Percentiles rank a stretch among this genome's conserved stretches.
Evolutionary conservation across 129 eudicot genomes (phyloP).

Genomic region (Centella asiatica): DNA sequence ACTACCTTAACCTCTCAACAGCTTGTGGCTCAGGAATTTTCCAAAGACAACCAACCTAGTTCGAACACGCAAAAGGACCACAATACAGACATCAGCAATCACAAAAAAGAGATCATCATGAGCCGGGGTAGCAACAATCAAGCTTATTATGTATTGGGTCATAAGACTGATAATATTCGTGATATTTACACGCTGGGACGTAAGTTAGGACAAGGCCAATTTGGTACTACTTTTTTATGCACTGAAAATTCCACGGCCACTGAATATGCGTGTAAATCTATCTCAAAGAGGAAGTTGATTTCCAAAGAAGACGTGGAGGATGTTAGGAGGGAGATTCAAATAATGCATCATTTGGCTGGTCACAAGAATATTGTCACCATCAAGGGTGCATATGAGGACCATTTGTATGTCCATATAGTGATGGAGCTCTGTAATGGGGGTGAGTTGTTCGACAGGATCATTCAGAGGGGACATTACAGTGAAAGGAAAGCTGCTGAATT

Average conservation of each 20-base stretch:
- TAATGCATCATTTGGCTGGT: constrained; percentile 92
- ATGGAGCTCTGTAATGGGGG: constrained; percentile 91
- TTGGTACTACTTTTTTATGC: constrained; percentile 76
- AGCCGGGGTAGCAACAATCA: constrained; percentile 41
- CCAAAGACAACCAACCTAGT: constrained; percentile 27
- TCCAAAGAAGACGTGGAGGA: constrained; percentile 84
- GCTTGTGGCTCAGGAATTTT: constrained; percentile 52
- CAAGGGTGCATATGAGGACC: constrained; percentile 88
- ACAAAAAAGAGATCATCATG: constrained; percentile 53
- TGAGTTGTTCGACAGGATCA: constrained; percentile 80
- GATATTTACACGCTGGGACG: constrained; percentile 69
- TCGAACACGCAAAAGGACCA: constrained; percentile 21
- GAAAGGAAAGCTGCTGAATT: constrained; percentile 82
- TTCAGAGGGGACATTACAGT: constrained; percentile 78
- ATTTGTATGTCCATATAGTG: constrained; percentile 77
- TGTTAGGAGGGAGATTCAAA: constrained; percentile 91
- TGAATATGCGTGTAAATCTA: constrained; percentile 80
- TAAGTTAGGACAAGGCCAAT: constrained; percentile 83
- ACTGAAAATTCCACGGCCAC: constrained; percentile 57
- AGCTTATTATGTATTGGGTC: constrained; percentile 64
- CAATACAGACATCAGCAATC: constrained; percentile 16
- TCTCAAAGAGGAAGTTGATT: constrained; percentile 71
- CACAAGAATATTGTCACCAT: constrained; percentile 75
- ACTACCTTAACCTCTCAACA: constrained; percentile 42
- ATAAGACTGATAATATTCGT: constrained; percentile 64